Conservation (phyloP, 768 basidiomycete species). For the Suillus fuscotomentosus region DNA sequence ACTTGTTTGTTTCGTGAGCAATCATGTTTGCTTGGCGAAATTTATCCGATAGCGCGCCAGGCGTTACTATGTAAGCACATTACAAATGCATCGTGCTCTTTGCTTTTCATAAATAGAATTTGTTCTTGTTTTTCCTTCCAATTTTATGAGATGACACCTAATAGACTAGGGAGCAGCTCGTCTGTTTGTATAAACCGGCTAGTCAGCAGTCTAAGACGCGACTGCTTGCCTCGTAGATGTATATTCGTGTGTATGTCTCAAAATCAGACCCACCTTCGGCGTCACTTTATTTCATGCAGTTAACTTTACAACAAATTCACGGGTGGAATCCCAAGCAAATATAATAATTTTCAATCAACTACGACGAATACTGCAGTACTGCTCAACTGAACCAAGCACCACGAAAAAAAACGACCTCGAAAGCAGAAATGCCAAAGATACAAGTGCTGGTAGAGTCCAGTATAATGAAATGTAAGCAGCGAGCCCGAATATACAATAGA, state of each 20-base stretch:
- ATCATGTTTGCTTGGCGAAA: background rate
- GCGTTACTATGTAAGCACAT: background rate
- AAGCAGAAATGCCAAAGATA: background rate
- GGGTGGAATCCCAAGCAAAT: background rate
- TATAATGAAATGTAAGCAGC: background rate
- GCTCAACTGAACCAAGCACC: background rate
- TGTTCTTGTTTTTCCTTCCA: background rate
- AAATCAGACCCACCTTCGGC: too few relatives aligned
- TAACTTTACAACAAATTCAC: background rate
- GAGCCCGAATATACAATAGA: slow-evolving; percentile 1
- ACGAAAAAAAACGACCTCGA: background rate
- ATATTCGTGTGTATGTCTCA: too few relatives aligned
- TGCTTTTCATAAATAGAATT: background rate
- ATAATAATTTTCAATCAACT: background rate
- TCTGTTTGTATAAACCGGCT: background rate
- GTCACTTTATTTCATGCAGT: background rate
- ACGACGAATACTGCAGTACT: background rate
- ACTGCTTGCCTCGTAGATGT: background rate
- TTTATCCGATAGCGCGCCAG: background rate
- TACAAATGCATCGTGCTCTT: too few relatives aligned
- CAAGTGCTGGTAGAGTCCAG: background rate
- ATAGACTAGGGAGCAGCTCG: background rate
- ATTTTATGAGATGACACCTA: background rate
- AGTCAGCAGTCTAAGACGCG: background rate
- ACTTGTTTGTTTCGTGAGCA: background rate